Evolutionary conservation across 148 eudicot genomes (phyloP), one percentile per base, ranked within the genome.

Genomic region (Spergularia bocconei): DNA sequence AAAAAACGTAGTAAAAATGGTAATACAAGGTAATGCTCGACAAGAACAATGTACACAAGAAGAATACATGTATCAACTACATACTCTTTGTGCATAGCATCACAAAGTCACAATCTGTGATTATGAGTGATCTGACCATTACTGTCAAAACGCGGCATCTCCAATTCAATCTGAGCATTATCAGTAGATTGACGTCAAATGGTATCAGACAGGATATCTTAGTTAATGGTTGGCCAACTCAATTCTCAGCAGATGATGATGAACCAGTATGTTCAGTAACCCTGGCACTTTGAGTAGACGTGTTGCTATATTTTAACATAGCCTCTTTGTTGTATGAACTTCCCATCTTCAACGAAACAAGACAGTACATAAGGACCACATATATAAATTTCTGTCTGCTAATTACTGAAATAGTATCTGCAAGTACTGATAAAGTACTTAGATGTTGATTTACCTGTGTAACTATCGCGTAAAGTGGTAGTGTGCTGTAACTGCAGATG

Each of bases 401-500:
- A 38, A 2, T 36, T 9, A 63, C 5, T 63, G 20, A 14, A 25
- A 13, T 0, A 4, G 12, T 6, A 14, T 29, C 15, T 1, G 3
- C 29, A 25, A 33, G 14, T 1, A 23, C 25, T 13, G 12, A 3
- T 0, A 9, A 1, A n/a, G 7, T 14, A 14, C 5, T 16, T 14
- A 16, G 9, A 56, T 0, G 59, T 23, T 67, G 20, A 65, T 20
- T 69, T 68, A 86, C 89, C 86, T 84, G 86, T 29, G 86, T 76
- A 13, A 86, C 87, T 53, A 86, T 63, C 38, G 67, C 67, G 17
- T 63, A 86, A 8, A 86, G 85, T 13, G 89, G 86, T 19, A 84
- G 73, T 17, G 89, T 86, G 71, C 89, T 86, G 53, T 81, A 86
- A 74, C 89, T 86, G 83, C 86, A 84, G 25, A 86, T 76, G 38